Evolutionary conservation across 1,139 yeast genomes (phyloP).

Genomic region (Yamadazyma atlantica): DNA sequence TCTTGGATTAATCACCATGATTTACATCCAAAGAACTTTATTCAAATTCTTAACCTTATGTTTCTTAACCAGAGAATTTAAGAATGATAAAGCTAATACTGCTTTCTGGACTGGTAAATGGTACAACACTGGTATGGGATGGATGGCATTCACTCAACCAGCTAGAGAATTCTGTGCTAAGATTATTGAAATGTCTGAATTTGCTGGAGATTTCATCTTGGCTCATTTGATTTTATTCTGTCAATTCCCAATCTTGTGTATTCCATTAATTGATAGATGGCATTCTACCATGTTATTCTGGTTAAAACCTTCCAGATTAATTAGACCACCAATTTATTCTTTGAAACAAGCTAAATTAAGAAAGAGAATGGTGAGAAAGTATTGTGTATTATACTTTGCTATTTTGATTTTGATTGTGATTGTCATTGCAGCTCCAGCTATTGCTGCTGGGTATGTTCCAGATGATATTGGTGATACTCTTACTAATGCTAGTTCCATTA

Average conservation of each 20-base stretch:
- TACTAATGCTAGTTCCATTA: constrained; percentile 37
- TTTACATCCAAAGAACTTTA: constrained; percentile 83
- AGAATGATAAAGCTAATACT: constrained; percentile 93
- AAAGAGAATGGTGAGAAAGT: constrained; percentile 97
- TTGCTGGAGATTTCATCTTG: constrained; percentile 93
- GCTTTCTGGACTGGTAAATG: constrained; percentile 99
- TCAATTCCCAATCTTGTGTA: constrained; percentile 81
- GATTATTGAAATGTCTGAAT: constrained; percentile 90
- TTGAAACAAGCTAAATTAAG: constrained; percentile 96
- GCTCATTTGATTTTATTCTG: constrained; percentile 87
- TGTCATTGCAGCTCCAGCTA: constrained; percentile 90
- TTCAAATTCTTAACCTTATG: constrained; percentile 82
- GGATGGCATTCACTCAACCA: constrained; percentile 96
- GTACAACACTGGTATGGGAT: constrained; percentile 94
- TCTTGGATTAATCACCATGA: constrained; percentile 80
- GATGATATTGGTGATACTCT: constrained; percentile 30
- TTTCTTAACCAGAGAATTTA: constrained; percentile 92
- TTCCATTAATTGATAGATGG: constrained; percentile 95
- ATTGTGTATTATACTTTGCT: constrained; percentile 76
- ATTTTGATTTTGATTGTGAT: constrained; percentile 70
- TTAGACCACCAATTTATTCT: constrained; percentile 98
- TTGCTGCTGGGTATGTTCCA: constrained; percentile 49
- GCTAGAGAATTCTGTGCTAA: constrained; percentile 94
- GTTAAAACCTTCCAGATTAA: constrained; percentile 97
- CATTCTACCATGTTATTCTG: constrained; percentile 98